Percentiles rank a stretch among this genome's conserved stretches.
phyloP scores from a whole-genome alignment of 768 basidiomycete species.

The Paxillus ammoniavirescens region DNA sequence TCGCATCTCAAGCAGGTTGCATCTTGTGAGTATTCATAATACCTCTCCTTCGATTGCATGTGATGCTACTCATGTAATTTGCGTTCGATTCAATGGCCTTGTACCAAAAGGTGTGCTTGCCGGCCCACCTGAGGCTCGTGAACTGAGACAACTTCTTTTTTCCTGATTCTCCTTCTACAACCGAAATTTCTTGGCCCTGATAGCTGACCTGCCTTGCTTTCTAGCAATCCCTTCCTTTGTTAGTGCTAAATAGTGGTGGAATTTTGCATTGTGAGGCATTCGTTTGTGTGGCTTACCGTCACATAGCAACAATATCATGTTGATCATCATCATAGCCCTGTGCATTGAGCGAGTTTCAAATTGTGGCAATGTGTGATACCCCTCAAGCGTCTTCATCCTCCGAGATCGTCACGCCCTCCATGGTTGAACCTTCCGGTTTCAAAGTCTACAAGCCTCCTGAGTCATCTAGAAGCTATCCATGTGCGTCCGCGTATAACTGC shows the following conservation, averaged over 20 bases:
- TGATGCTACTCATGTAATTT: constrained; percentile 80
- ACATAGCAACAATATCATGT: constrained; percentile 11
- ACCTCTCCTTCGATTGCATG: constrained; percentile 19
- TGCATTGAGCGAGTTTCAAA: constrained; percentile 5
- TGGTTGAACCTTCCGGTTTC: constrained; percentile 29
- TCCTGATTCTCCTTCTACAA: constrained; percentile 40
- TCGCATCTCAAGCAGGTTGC: not conserved
- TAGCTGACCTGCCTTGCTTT: constrained; percentile 8
- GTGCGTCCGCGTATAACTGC: constrained; percentile 31
- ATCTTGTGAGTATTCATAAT: constrained; percentile 14
- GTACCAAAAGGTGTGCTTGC: constrained; percentile 75
- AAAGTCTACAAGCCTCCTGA: constrained; percentile 50
- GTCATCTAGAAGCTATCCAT: constrained; percentile 24
- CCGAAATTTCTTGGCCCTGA: not conserved
- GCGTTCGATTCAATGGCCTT: constrained; percentile 73
- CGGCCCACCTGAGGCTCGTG: constrained; percentile 66
- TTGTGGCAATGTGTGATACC: constrained; percentile 27
- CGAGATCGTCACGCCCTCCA: not conserved
- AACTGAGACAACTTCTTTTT: constrained; percentile 64
- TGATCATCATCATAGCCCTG: constrained; percentile 17
- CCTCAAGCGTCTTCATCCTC: constrained; percentile 1
- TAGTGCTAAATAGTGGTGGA: not conserved
- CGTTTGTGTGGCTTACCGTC: constrained; percentile 10
- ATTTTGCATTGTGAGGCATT: constrained; percentile 4
- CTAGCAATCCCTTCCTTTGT: not conserved